phyloP scores from a whole-genome alignment of 306 rosid species.

The Fragaria vesca region DNA sequence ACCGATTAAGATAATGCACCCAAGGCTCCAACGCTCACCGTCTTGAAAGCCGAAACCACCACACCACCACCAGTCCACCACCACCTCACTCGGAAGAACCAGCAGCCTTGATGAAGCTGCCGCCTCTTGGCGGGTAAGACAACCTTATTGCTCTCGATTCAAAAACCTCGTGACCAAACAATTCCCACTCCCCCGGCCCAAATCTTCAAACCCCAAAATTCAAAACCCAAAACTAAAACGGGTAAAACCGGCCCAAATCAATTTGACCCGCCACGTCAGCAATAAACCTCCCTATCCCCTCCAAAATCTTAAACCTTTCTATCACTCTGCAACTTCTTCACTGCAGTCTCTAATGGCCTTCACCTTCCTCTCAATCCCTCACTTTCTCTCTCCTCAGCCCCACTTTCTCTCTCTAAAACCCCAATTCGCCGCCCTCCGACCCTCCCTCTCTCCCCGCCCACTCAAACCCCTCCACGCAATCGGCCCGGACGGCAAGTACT shows the following conservation, averaged over 20 bases:
- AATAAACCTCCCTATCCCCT: slow-evolving; percentile 21
- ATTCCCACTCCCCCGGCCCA: neutral
- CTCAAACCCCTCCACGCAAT: slow-evolving; percentile 43
- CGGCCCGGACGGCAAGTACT: slow-evolving; percentile 65
- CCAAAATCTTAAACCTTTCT: slow-evolving; percentile 10
- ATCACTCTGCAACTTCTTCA: slow-evolving; percentile 6
- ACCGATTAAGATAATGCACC: no score
- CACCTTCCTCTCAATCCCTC: slow-evolving; percentile 48
- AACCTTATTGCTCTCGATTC: no score
- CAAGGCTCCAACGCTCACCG: neutral
- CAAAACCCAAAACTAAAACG: neutral
- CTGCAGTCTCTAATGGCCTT: slow-evolving; percentile 50
- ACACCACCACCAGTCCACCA: neutral
- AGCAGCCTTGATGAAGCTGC: neutral
- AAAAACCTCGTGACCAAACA: no score
- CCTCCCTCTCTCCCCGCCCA: slow-evolving; percentile 18
- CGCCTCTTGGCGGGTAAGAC: no score
- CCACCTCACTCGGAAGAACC: neutral
- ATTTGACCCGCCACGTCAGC: neutral
- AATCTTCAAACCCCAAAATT: no score
- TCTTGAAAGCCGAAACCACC: neutral
- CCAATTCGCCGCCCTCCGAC: slow-evolving; percentile 19
- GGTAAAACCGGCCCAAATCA: neutral
- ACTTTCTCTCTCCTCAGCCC: slow-evolving; percentile 36
- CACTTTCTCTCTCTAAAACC: slow-evolving; percentile 30